Conservation (phyloP, 345 rosid species). For the Isatis tinctoria region DNA sequence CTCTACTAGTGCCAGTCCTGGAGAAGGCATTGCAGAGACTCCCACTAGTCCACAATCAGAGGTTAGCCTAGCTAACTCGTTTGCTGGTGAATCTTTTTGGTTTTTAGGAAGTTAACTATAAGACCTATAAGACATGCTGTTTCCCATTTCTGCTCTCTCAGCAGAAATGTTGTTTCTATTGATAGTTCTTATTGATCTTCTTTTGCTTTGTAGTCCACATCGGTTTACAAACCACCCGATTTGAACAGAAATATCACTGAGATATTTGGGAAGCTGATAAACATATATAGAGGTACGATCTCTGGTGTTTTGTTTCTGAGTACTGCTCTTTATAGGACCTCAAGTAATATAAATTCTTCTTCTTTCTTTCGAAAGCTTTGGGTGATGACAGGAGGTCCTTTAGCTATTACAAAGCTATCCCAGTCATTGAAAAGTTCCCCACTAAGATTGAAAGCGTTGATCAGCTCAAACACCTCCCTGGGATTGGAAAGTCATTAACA, state of each 20-base stretch:
- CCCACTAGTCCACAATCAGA: conserved; percentile 35
- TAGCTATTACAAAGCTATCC: conserved; percentile 90
- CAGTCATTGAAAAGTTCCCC: conserved; percentile 82
- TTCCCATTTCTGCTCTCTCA: not conserved
- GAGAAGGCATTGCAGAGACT: conserved; percentile 32
- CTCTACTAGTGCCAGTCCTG: conserved; percentile 34
- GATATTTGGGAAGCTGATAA: conserved; percentile 86
- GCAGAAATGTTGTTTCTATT: not conserved
- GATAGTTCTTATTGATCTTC: not conserved
- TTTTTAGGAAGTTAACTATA: not conserved
- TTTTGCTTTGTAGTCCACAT: conserved; percentile 38
- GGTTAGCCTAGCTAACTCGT: conserved; percentile 39
- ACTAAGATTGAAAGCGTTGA: conserved; percentile 77
- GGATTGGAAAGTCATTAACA: conserved; percentile 92
- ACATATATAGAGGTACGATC: conserved; percentile 72
- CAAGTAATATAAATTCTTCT: conserved; percentile 7
- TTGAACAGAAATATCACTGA: conserved; percentile 73
- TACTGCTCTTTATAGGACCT: not conserved
- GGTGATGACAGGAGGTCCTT: conserved; percentile 95
- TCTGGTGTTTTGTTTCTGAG: not conserved
- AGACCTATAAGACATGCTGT: not conserved
- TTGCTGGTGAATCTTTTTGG: not conserved
- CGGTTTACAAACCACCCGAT: conserved; percentile 70
- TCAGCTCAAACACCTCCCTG: conserved; percentile 76
- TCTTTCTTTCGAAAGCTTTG: conserved; percentile 50